Evolutionary conservation across 768 basidiomycete species (phyloP).

Genomic region (Tremella mesenterica): DNA sequence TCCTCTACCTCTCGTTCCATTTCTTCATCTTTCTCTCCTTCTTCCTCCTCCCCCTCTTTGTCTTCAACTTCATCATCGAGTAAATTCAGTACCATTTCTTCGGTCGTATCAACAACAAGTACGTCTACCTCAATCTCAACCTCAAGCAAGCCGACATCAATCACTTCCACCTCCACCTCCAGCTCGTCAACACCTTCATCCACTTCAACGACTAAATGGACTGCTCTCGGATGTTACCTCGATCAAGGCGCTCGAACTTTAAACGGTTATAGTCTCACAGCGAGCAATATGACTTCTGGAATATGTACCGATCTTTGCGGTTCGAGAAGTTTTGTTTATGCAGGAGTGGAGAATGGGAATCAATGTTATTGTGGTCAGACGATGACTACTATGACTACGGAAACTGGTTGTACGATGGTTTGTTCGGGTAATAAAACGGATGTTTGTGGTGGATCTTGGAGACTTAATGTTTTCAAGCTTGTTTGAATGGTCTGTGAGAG

Average conservation of each 20-base stretch:
- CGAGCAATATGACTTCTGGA: constrained; percentile 1
- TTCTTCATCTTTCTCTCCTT: too few relatives aligned
- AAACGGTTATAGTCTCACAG: not conserved
- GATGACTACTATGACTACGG: constrained; percentile 27
- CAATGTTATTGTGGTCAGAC: constrained; percentile 11
- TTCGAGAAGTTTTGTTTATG: constrained; percentile 1
- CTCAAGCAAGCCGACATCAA: too few relatives aligned
- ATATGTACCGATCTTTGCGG: constrained; percentile 1
- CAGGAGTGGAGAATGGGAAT: not conserved
- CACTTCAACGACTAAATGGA: constrained; percentile 19
- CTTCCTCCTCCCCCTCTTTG: not conserved
- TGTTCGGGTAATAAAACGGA: constrained; percentile 24
- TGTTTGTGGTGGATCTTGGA: constrained; percentile 27
- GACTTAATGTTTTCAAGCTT: constrained; percentile 33
- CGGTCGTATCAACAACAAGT: not conserved
- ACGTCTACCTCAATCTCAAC: too few relatives aligned
- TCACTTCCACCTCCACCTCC: constrained; percentile 1
- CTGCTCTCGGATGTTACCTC: not conserved
- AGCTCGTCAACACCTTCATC: constrained; percentile 2
- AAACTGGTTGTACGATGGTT: constrained; percentile 33
- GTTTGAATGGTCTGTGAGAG: not conserved
- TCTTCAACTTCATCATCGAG: not conserved
- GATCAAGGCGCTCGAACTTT: not conserved
- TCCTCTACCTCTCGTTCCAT: not conserved
- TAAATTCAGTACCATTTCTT: not conserved